A percentile compares a stretch with the other conserved stretches of the same genome.
These are phyloP conservation scores for Pelargonium citronellum DNA, from an alignment of 441 rosid genomes.

Conservation along the genomic window DNA sequence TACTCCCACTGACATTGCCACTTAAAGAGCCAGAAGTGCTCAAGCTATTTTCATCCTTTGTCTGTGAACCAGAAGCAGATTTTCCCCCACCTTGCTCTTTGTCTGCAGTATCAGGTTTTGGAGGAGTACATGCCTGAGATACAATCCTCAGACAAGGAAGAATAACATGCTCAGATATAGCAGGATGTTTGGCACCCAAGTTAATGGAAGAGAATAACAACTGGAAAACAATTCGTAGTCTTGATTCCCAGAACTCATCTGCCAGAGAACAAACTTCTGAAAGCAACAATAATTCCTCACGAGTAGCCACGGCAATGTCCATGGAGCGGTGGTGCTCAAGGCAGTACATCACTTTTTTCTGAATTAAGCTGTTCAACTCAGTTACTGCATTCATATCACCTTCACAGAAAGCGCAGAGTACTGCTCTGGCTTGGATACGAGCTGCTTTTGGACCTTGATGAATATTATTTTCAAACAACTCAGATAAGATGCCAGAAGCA, in stretches of 20 bases:
- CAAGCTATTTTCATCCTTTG: slow-evolving; percentile 62
- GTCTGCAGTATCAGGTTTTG: slow-evolving; percentile 86
- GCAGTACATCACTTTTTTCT: slow-evolving; percentile 98
- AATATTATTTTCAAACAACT: slow-evolving; percentile 95
- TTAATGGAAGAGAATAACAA: slow-evolving; percentile 94
- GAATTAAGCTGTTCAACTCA: slow-evolving; percentile 88
- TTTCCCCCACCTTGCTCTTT: slow-evolving; percentile 66
- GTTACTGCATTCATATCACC: slow-evolving; percentile 84
- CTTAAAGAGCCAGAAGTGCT: slow-evolving; percentile 39
- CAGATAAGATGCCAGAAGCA: slow-evolving; percentile 83
- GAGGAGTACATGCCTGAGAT: slow-evolving; percentile 99
- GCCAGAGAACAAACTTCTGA: slow-evolving; percentile 98
- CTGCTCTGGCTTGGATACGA: slow-evolving; percentile 93
- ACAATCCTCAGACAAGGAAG: slow-evolving; percentile 99
- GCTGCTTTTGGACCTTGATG: slow-evolving; percentile 98
- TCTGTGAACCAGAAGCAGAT: slow-evolving; percentile 45
- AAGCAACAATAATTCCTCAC: slow-evolving; percentile 91
- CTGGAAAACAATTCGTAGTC: slow-evolving; percentile 95
- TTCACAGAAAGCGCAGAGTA: slow-evolving; percentile 93
- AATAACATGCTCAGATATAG: slow-evolving; percentile 95
- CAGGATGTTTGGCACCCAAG: slow-evolving; percentile 99
- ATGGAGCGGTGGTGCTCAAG: slow-evolving; percentile 99
- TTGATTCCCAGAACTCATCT: slow-evolving; percentile 99
- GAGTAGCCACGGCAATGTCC: slow-evolving; percentile 94
- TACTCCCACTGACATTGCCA: slow-evolving; percentile 35